Base-by-base conservation (phyloP, 495 filamentous ascomycete genomes). In the Aspergillus homomorphus region DNA sequence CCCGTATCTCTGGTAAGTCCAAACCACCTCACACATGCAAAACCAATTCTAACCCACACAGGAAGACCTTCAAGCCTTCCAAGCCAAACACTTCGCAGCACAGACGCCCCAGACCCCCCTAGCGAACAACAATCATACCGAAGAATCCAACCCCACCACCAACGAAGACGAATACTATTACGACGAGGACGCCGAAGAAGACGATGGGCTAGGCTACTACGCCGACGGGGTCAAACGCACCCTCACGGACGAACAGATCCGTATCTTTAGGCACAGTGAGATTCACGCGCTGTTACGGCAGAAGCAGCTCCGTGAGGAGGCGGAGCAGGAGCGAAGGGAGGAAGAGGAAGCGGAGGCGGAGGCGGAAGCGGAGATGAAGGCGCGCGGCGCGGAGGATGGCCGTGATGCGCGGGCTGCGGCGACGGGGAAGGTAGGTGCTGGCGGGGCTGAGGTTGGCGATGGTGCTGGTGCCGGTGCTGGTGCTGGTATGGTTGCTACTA, bases 251-350 rank as follows among this genome's bases (percentile, higher is more conserved):
- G 89, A 90, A 56, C 89, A 98, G 73, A 90, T 97, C 45, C 84
- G 80, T 18, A 94, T 96, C 42, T 96, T 98, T 67, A 79, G 94
- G 57, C 89, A 94, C 68, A 94, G 87, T 15, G 94, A 98, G 73
- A 82, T 98, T 45, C 85, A 96, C 65, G 66, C 79, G 8, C 73
- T 96, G 18, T 72, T 90, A 3, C 82, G 87, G 10, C 78, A 78
- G 57, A 72, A 72, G 62, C 69, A 77, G 64, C 65, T 73, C 14
- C 60, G 51, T 42, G 60, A 62, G 48, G 81, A 80, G 38, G 66
- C 71, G 60, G 26, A 63, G 52, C 60, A 53, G 26, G 44, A 48
- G 18, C 6, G 6, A 19, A 51, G 26, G 8, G 50, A 18, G 7
- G 41, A 26, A 42, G 42, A 20, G 20, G 33, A 18, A 24, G 44